phyloP scores from a whole-genome alignment of 2,329 filamentous ascomycete species.

The Leptodontidium sp. region DNA sequence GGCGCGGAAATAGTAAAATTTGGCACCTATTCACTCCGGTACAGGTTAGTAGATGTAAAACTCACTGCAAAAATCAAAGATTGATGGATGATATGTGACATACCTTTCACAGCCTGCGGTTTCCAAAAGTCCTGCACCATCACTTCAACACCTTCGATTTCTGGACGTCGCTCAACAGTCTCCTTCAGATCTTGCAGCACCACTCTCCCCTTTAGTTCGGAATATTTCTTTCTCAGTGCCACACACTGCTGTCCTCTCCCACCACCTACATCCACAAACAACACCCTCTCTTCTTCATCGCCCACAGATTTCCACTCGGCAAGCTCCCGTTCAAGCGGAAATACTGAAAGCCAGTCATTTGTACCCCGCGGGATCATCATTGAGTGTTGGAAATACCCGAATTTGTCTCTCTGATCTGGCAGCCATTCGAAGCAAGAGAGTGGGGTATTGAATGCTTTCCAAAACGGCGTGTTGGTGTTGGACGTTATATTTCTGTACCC shows the following conservation, averaged over 20 bases:
- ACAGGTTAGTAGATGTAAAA: background rate
- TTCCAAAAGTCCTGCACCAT: background rate
- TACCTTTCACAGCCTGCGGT: background rate
- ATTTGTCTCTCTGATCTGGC: too few species aligned
- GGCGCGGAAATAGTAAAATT: constrained; percentile 50
- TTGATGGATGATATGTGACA: background rate
- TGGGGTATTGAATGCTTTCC: too few species aligned
- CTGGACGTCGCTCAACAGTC: background rate
- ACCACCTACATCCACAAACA: background rate
- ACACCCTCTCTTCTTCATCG: background rate
- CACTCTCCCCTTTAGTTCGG: background rate
- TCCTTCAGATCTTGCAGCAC: background rate
- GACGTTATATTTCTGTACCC: too few species aligned
- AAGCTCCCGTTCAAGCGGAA: background rate
- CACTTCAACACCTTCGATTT: background rate
- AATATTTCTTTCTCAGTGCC: background rate
- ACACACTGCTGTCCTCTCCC: background rate
- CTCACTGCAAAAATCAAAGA: background rate
- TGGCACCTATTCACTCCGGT: background rate
- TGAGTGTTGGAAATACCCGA: too few species aligned
- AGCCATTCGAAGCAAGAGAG: too few species aligned
- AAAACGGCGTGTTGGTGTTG: too few species aligned
- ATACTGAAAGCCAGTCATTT: background rate
- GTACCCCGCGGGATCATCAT: too few species aligned
- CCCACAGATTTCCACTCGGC: background rate